These are phyloP conservation scores for Claviceps pusilla DNA, from an alignment of 2,329 filamentous ascomycete genomes.

Conservation along the genomic window DNA sequence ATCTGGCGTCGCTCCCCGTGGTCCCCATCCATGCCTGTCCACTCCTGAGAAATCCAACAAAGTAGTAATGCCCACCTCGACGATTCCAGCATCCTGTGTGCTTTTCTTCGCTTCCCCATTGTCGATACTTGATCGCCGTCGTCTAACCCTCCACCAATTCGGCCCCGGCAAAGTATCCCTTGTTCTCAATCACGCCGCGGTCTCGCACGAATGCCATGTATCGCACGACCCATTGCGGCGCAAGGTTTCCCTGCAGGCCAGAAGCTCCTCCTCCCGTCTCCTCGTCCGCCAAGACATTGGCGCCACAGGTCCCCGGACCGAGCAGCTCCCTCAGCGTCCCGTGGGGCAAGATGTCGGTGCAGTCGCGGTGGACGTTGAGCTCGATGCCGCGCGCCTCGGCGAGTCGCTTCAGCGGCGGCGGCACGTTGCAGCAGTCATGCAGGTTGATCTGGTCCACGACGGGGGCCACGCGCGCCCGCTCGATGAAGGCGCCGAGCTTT, in stretches of 20 bases:
- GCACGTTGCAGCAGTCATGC: slow-evolving; percentile 88
- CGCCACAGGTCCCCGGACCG: slow-evolving; percentile 55
- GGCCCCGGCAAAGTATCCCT: slow-evolving; percentile 88
- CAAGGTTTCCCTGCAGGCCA: slow-evolving; percentile 61
- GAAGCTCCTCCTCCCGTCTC: slow-evolving; percentile 21
- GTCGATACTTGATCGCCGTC: background rate
- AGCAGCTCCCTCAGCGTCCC: slow-evolving; percentile 77
- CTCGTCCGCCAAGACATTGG: slow-evolving; percentile 56
- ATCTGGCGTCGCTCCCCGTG: background rate
- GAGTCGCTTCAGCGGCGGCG: slow-evolving; percentile 68
- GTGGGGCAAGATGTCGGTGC: slow-evolving; percentile 73
- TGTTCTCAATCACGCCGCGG: slow-evolving; percentile 91
- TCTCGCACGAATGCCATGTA: slow-evolving; percentile 93
- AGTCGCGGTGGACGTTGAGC: slow-evolving; percentile 85
- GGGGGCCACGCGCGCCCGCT: slow-evolving; percentile 55
- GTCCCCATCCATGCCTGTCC: background rate
- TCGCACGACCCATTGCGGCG: slow-evolving; percentile 88
- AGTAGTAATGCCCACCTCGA: background rate
- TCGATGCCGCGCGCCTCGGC: slow-evolving; percentile 77
- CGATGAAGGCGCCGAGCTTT: slow-evolving; percentile 63
- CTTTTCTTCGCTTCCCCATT: background rate
- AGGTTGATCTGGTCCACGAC: slow-evolving; percentile 92
- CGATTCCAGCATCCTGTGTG: background rate
- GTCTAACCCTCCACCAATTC: slow-evolving; percentile 31
- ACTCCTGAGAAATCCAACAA: too few relatives aligned